Evolutionary conservation across 1,284 basidiomycete species (phyloP), one percentile per base, ranked within the genome.

Genomic region (Caloboletus firmus): DNA sequence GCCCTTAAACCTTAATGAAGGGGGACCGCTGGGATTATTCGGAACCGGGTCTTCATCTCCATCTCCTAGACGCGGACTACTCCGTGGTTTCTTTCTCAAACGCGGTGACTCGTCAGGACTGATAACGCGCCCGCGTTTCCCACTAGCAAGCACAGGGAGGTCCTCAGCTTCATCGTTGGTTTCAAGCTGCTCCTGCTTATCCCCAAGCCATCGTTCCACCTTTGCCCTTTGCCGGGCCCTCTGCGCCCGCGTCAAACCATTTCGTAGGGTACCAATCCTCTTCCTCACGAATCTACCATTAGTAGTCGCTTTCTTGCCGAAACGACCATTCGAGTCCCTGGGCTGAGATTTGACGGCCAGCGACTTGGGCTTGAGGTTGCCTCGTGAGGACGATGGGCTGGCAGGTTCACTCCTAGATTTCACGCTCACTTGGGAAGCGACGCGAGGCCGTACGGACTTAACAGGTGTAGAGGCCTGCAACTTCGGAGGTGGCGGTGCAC

Each of bases 211-310:
- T 34, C 64, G 62, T 60, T 73, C 69, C 28, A 70, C 71, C 62
- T 75, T 75, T 28, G 72, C 71, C 50, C 75, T 74, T 52, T 72
- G 74, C 54, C 73, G 66, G 35, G 74, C 73, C 55, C 74, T 70
- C 60, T 78, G 73, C 0, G 72, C 69, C 11, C 78, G 75, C 26
- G 76, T 52, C 57, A 70, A 52, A 60, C 65, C 53, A 60, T 54
- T 55, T 42, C 57, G 62, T 18, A 61, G 56, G 48, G 60, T 53
- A 50, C 64, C 55, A 50, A 71, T 58, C 53, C 73, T 73, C 62
- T 71, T 76, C 59, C 78, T 71, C 63, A 73, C 62, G 58, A 68
- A 73, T 64, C 73, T 67, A 59, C 83, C 83, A 55, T 86, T 84
- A 10, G 74, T 77, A 20, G 74, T 72, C 26, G 68, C 66, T 62